Evolutionary conservation across 148 eudicot genomes (phyloP).

Genomic region (Spergularia marina): DNA sequence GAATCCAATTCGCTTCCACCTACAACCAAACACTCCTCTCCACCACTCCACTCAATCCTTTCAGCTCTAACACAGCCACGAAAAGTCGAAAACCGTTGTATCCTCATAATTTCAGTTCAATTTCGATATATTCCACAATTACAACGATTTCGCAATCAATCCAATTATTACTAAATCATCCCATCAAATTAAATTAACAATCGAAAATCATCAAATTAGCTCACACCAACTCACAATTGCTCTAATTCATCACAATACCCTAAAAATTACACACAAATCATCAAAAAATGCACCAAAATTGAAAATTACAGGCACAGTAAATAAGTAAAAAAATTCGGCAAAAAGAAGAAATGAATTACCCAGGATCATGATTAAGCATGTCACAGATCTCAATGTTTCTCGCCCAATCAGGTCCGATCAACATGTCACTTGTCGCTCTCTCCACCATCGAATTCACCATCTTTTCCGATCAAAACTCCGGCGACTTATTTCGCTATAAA

Average conservation of each 20-base stretch:
- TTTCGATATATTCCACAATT: background rate
- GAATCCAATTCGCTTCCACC: background rate
- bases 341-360: slow-evolving; percentile 35
- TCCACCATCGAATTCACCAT: slow-evolving; percentile 94
- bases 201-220: slow-evolving; percentile 1
- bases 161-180: background rate
- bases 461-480: slow-evolving; percentile 6
- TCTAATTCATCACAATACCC: slow-evolving; percentile 1
- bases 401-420: slow-evolving; percentile 99
- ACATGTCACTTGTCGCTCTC: slow-evolving; percentile 81
- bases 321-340: background rate
- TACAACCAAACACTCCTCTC: background rate
- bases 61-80: background rate
- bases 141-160: background rate
- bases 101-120: background rate
- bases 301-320: slow-evolving; percentile 4
- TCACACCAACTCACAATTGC: slow-evolving; percentile 1
- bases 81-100: background rate
- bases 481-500: background rate
- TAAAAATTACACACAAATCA: background rate
- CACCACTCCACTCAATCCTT: background rate
- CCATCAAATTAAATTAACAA: background rate
- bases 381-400: slow-evolving; percentile 97
- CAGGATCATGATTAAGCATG: slow-evolving; percentile 82
- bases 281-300: background rate